Percentiles rank a stretch among this genome's conserved stretches.
phyloP scores from a whole-genome alignment of 306 rosid species.

The apple (Malus domestica) region DNA sequence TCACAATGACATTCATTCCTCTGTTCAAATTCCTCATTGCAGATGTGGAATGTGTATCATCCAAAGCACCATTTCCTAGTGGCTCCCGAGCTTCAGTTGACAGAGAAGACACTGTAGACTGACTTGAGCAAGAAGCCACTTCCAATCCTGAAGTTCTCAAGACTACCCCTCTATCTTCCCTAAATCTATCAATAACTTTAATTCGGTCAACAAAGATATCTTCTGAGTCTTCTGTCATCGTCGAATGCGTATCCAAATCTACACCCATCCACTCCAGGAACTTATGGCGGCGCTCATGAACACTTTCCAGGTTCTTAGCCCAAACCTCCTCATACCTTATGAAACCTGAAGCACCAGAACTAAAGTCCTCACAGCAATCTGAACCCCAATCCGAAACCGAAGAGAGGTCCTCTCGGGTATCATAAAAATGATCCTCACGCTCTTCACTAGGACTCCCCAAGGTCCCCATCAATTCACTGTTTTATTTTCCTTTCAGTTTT shows the following conservation, averaged over 20 bases:
- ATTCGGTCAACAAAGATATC: conserved; percentile 9
- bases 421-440: conserved; percentile 56
- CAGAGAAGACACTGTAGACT: conserved; percentile 26
- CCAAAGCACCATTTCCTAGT: conserved; percentile 22
- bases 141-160: conserved; percentile 34
- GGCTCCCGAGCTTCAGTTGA: conserved; percentile 29
- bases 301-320: conserved; percentile 41
- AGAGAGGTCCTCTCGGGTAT: conserved; percentile 62
- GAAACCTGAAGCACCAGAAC: conserved; percentile 24
- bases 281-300: conserved; percentile 47
- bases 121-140: conserved; percentile 31
- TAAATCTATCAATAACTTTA: conserved; percentile 34
- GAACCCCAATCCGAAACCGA: conserved; percentile 56
- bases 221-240: conserved; percentile 15
- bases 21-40: conserved; percentile 44
- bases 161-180: conserved; percentile 35
- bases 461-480: conserved; percentile 20
- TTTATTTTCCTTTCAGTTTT: background rate
- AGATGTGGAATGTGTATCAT: conserved; percentile 24
- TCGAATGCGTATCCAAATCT: conserved; percentile 25
- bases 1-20: conserved; percentile 43
- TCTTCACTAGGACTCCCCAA: conserved; percentile 25
- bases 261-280: conserved; percentile 62
- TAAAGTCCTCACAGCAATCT: conserved; percentile 38
- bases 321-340: conserved; percentile 35